Conservation (phyloP, 164 flowering plant genomes). For the Houttuynia cordata region DNA sequence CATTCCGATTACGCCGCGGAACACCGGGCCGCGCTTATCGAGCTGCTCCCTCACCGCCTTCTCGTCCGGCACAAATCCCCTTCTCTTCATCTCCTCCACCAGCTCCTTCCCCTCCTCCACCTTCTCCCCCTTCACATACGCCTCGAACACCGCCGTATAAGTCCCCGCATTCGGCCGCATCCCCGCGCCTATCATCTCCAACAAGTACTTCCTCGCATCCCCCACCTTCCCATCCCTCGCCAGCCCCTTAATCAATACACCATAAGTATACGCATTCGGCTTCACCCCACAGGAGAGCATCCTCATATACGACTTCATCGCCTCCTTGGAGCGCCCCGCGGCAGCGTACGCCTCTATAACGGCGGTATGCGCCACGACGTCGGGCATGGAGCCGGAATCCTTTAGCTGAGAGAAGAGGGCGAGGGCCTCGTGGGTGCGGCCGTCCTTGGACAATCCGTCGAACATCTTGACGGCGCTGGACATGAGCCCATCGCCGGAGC, state of each 20-base stretch:
- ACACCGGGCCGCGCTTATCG: no score
- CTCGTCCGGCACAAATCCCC: no score
- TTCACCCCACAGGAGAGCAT: constrained; percentile 67
- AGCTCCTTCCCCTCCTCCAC: constrained; percentile 44
- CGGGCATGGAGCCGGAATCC: constrained; percentile 79
- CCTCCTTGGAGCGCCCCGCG: constrained; percentile 65
- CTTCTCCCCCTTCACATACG: constrained; percentile 33
- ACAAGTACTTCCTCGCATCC: constrained; percentile 50
- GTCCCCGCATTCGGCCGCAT: constrained; percentile 47
- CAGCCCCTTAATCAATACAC: constrained; percentile 55
- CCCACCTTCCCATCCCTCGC: constrained; percentile 29
- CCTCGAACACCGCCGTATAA: constrained; percentile 51
- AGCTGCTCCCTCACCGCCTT: no score
- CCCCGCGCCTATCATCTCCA: constrained; percentile 71
- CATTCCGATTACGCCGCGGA: no score
- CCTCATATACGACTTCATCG: constrained; percentile 41
- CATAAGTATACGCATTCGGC: constrained; percentile 77
- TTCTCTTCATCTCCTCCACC: constrained; percentile 33
- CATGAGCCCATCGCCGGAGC: constrained; percentile 36
- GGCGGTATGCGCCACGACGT: constrained; percentile 76
- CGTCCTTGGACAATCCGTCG: constrained; percentile 85
- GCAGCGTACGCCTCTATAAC: constrained; percentile 71
- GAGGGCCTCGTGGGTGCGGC: constrained; percentile 81
- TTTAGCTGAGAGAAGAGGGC: constrained; percentile 55
- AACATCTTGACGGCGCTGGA: constrained; percentile 81